A percentile compares a stretch with the other conserved stretches of the same genome.
These are phyloP conservation scores for Metschnikowia lochheadii DNA, from an alignment of 805 yeast species.

Conservation along the genomic window DNA sequence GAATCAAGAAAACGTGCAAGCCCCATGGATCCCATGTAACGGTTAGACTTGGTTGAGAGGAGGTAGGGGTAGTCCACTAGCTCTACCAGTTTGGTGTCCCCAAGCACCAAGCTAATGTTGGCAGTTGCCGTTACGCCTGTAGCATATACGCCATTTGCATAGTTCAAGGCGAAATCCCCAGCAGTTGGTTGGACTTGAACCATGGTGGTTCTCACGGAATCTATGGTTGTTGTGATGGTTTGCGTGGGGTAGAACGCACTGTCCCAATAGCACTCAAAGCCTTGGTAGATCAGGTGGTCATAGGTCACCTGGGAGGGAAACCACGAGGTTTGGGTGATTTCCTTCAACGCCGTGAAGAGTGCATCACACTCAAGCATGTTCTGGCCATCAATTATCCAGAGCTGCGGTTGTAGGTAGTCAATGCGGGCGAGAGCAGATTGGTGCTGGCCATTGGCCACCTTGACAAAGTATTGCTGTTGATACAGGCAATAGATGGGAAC, in stretches of 20 bases:
- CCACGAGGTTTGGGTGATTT: neutral
- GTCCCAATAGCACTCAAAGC: slow-evolving; percentile 25
- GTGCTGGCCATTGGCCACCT: slow-evolving; percentile 10
- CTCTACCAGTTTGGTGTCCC: slow-evolving; percentile 10
- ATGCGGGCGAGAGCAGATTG: slow-evolving; percentile 21
- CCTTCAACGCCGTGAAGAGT: slow-evolving; percentile 7
- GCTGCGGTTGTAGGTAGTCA: slow-evolving; percentile 35
- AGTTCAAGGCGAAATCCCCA: slow-evolving; percentile 21
- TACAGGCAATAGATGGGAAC: slow-evolving; percentile 14
- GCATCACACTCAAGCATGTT: slow-evolving; percentile 23
- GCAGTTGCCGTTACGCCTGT: slow-evolving; percentile 25
- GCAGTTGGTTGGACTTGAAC: neutral
- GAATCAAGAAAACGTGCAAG: slow-evolving; percentile 26
- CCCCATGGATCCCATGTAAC: slow-evolving; percentile 34
- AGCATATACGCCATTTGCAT: slow-evolving; percentile 25
- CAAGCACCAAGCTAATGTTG: slow-evolving; percentile 15
- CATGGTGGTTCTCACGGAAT: slow-evolving; percentile 14
- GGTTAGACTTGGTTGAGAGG: slow-evolving; percentile 21
- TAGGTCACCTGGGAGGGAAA: slow-evolving; percentile 15
- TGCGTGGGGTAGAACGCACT: slow-evolving; percentile 22
- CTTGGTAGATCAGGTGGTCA: slow-evolving; percentile 20
- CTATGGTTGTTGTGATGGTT: slow-evolving; percentile 11
- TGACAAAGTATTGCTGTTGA: slow-evolving; percentile 19
- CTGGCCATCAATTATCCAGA: slow-evolving; percentile 34
- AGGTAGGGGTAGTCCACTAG: slow-evolving; percentile 27